Base-by-base conservation (phyloP, 345 rosid genomes). In the Melaleuca alternifolia region DNA sequence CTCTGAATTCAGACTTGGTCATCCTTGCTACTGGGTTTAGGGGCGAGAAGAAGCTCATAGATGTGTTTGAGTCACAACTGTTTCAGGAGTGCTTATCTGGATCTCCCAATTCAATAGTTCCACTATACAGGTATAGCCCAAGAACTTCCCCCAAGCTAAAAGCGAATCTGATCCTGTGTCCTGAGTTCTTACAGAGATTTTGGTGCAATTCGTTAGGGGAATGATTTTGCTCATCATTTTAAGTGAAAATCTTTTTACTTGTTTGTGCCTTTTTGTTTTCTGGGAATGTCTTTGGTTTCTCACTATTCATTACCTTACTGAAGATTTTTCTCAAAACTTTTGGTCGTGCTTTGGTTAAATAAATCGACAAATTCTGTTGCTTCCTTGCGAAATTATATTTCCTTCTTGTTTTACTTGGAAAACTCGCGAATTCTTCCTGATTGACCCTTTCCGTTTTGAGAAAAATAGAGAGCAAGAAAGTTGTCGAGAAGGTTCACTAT, bases 71-170 rank as follows among this genome's bases (percentile, higher is more conserved):
- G 33, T 91, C 91, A 16, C 85, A 54, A 41, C 41, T 20, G 1
- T 90, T 91, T 83, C 86, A 82, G 44, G 83, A 91, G n/a, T 50
- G 33, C 86, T 52, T 89, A 37, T 46, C 48, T 46, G 92, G 92
- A 54, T 86, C 91, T 24, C 85, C 89, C 15, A 20, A 71, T 83
- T 83, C 90, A 33, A 56, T 83, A 23, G 51, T 90, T 85, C 91
- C 92, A 15, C 92, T 91, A 50, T 92, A 89, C 88, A 92, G 94
- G 94, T 91, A 50, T 44, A 26, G 84, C 23, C 71, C 84, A 20
- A 10, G 83, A 85, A 65, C 83, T 85, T 24, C 77, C 46, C 16
- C 79, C 24, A 41, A 7, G 44, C 77, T 59, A 59, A n/a, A 59
- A 13, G 71, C 14, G 6, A 59, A 59, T 59, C 33, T 59, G 33